Percentiles rank a stretch among this genome's conserved stretches.
These are phyloP conservation scores for Suillus bovinus DNA, from an alignment of 768 basidiomycete genomes.

Conservation along the genomic window DNA sequence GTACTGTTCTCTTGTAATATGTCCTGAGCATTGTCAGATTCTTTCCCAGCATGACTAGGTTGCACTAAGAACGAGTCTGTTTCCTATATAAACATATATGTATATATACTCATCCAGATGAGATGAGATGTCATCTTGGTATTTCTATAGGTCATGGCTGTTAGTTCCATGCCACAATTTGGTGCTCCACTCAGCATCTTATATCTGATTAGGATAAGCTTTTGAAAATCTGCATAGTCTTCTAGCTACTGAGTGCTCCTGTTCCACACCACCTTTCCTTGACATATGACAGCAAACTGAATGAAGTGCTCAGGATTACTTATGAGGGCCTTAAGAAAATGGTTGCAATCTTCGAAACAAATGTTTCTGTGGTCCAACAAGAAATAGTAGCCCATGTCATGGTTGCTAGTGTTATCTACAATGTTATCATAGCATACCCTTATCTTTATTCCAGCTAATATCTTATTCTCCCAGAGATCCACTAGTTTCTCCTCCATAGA, in stretches of 20 bases:
- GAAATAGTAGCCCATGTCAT: neutral
- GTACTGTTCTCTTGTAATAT: constrained; percentile 17
- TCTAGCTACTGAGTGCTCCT: neutral
- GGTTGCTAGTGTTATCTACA: neutral
- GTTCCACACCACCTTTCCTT: neutral
- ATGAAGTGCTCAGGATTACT: neutral
- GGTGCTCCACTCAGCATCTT: neutral
- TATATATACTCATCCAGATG: neutral
- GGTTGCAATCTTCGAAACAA: neutral
- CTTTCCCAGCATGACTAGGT: neutral
- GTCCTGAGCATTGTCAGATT: neutral
- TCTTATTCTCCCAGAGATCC: neutral
- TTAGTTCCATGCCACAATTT: neutral
- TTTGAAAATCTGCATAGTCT: neutral
- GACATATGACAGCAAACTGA: neutral
- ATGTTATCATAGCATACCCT: neutral
- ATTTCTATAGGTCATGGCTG: neutral
- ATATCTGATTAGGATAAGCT: neutral
- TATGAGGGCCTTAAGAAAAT: neutral
- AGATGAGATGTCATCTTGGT: too few relatives aligned
- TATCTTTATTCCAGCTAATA: neutral
- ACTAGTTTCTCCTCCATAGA: neutral
- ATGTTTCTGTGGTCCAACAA: neutral
- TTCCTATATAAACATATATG: neutral
- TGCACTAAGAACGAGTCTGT: neutral